These are phyloP conservation scores for Glebionis coronaria DNA, from an alignment of 129 eudicot species.

Conservation along the genomic window DNA sequence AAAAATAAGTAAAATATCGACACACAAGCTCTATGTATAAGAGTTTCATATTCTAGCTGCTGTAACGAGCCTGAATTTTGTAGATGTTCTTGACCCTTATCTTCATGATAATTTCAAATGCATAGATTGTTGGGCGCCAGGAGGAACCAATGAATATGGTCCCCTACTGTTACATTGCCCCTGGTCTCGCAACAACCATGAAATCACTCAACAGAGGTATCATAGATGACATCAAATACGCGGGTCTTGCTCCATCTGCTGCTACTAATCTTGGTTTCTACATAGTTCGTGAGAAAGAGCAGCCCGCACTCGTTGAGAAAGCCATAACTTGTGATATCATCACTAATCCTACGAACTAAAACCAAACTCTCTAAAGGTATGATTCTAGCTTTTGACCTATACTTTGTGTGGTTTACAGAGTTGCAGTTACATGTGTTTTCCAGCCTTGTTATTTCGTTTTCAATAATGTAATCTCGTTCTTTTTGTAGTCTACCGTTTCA, in stretches of 20 bases:
- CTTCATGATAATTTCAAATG: constrained; percentile 11
- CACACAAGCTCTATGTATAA: too few species aligned
- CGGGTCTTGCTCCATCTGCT: constrained; percentile 22
- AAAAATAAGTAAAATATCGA: background rate
- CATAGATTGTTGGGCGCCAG: constrained; percentile 24
- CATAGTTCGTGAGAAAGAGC: constrained; percentile 20
- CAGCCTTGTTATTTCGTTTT: background rate
- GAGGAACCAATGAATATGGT: constrained; percentile 29
- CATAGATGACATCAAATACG: constrained; percentile 19
- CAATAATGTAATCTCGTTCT: too few species aligned
- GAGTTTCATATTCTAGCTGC: background rate
- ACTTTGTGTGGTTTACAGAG: background rate
- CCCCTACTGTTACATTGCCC: constrained; percentile 21
- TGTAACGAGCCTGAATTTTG: constrained; percentile 21
- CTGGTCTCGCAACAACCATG: too few species aligned
- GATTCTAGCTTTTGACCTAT: background rate
- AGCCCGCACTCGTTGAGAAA: constrained; percentile 23
- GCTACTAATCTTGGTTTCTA: constrained; percentile 24
- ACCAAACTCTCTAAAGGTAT: background rate
- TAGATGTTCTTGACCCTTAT: constrained; percentile 21
- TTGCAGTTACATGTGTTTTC: background rate
- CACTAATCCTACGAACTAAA: constrained; percentile 5
- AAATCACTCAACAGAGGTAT: constrained; percentile 23
- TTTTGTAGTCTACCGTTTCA: too few species aligned
- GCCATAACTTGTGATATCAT: constrained; percentile 18